Evolutionary conservation across 2,329 filamentous ascomycete species (phyloP).

Genomic region (Ascochyta pisi): DNA sequence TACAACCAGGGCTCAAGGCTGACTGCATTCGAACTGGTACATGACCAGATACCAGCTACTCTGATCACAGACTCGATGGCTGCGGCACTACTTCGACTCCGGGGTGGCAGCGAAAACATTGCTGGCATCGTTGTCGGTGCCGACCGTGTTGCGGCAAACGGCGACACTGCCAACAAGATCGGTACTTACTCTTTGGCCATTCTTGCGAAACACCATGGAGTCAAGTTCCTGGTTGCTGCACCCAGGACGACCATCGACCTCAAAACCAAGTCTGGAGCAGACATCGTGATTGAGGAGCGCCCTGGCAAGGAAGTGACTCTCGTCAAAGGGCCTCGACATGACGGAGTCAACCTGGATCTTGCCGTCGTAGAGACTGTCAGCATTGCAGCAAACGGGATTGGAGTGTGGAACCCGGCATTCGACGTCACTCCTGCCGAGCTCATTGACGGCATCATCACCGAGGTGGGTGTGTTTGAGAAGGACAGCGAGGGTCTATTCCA

Average conservation of each 20-base stretch:
- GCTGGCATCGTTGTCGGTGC: constrained; percentile 91
- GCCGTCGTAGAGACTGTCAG: constrained; percentile 73
- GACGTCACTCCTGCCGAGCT: constrained; percentile 89
- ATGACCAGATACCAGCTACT: constrained; percentile 88
- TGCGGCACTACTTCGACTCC: constrained; percentile 77
- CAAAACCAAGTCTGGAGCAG: constrained; percentile 74
- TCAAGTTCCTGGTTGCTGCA: constrained; percentile 94
- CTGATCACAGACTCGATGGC: constrained; percentile 98
- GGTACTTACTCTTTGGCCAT: constrained; percentile 93
- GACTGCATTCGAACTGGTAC: constrained; percentile 95
- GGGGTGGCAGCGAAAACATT: constrained; percentile 68
- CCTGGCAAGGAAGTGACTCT: constrained; percentile 82
- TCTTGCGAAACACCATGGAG: constrained; percentile 83
- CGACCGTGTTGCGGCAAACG: constrained; percentile 93
- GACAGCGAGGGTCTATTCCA: constrained; percentile 72
- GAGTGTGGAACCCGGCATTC: constrained; percentile 96
- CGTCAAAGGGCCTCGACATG: constrained; percentile 75
- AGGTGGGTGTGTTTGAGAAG: constrained; percentile 86
- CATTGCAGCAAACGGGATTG: constrained; percentile 77
- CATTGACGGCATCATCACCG: constrained; percentile 94
- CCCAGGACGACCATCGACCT: constrained; percentile 94
- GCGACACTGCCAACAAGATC: constrained; percentile 98
- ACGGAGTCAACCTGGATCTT: constrained; percentile 69
- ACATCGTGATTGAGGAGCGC: constrained; percentile 91
- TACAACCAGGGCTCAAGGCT: constrained; percentile 97